Conservation (phyloP, 1,284 basidiomycete species). For the Pterula multifida region DNA sequence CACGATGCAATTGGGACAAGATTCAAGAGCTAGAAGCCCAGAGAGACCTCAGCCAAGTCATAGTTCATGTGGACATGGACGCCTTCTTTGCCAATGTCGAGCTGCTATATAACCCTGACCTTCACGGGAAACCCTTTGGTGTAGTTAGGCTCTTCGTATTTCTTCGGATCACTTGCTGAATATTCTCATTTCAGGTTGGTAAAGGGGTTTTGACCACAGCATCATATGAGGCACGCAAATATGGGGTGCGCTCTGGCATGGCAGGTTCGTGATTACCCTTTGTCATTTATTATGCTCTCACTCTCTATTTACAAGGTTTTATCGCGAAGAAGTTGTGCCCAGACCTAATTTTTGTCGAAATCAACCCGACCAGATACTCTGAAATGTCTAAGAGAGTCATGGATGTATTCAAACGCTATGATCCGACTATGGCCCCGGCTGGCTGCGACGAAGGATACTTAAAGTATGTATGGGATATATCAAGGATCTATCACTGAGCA, state of each 20-base stretch:
- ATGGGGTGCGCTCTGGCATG: slow-evolving; percentile 84
- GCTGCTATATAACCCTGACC: slow-evolving; percentile 65
- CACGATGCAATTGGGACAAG: slow-evolving; percentile 30
- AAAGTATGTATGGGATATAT: slow-evolving; percentile 41
- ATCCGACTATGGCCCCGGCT: slow-evolving; percentile 69
- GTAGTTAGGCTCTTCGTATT: slow-evolving; percentile 35
- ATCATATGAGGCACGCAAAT: slow-evolving; percentile 86
- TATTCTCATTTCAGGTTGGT: slow-evolving; percentile 41
- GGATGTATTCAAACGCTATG: slow-evolving; percentile 64
- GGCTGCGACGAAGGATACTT: slow-evolving; percentile 86
- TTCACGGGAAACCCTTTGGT: slow-evolving; percentile 80
- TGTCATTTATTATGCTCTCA: slow-evolving; percentile 3
- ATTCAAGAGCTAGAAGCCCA: slow-evolving; percentile 64
- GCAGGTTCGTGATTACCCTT: slow-evolving; percentile 32
- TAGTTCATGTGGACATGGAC: slow-evolving; percentile 85
- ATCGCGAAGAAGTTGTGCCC: slow-evolving; percentile 92
- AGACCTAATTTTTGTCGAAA: slow-evolving; percentile 68
- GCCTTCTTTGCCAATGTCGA: slow-evolving; percentile 63
- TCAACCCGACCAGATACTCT: slow-evolving; percentile 54
- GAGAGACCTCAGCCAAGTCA: slow-evolving; percentile 71
- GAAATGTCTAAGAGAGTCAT: slow-evolving; percentile 64
- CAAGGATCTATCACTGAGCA: slow-evolving; percentile 3
- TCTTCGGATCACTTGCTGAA: slow-evolving; percentile 2
- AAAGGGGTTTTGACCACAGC: slow-evolving; percentile 76
- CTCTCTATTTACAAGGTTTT: slow-evolving; percentile 37